Evolutionary conservation across 2,329 filamentous ascomycete genomes (phyloP).

Genomic region (Alternaria infectoria): DNA sequence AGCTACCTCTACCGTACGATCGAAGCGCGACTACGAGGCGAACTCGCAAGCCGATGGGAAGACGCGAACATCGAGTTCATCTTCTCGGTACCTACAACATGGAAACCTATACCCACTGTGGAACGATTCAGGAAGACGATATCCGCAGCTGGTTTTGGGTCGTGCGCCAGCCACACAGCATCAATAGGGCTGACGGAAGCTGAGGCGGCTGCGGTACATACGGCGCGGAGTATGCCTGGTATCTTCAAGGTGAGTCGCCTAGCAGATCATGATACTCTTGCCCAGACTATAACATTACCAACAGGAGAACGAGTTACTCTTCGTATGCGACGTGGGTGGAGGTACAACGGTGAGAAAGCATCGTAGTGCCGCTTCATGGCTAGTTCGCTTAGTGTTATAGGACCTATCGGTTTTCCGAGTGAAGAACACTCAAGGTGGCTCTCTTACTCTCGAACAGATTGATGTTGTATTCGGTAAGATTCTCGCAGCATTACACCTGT

Average conservation of each 20-base stretch:
- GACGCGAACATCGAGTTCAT: constrained; percentile 58
- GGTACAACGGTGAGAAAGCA: constrained; percentile 49
- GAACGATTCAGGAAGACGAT: constrained; percentile 59
- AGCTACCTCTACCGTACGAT: constrained; percentile 55
- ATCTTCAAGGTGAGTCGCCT: constrained; percentile 27
- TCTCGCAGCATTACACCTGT: background rate
- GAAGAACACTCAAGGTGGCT: constrained; percentile 23
- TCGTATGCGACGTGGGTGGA: constrained; percentile 59
- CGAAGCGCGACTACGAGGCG: constrained; percentile 49
- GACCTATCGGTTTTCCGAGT: constrained; percentile 41
- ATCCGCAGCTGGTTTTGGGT: constrained; percentile 57
- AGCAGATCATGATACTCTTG: background rate
- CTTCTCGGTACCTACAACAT: constrained; percentile 65
- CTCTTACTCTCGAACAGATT: constrained; percentile 38
- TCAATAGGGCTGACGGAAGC: constrained; percentile 59
- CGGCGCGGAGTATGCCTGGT: constrained; percentile 38
- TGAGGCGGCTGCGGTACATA: constrained; percentile 60
- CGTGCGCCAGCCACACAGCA: constrained; percentile 44
- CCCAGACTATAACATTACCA: background rate
- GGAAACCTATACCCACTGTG: constrained; percentile 58
- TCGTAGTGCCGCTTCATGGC: background rate
- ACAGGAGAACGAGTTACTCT: constrained; percentile 50
- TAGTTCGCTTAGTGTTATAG: background rate
- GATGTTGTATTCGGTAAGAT: constrained; percentile 44
- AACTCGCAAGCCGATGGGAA: constrained; percentile 48